These are phyloP conservation scores for Neonectria faginata DNA, from an alignment of 2,329 filamentous ascomycete genomes.

Conservation along the genomic window DNA sequence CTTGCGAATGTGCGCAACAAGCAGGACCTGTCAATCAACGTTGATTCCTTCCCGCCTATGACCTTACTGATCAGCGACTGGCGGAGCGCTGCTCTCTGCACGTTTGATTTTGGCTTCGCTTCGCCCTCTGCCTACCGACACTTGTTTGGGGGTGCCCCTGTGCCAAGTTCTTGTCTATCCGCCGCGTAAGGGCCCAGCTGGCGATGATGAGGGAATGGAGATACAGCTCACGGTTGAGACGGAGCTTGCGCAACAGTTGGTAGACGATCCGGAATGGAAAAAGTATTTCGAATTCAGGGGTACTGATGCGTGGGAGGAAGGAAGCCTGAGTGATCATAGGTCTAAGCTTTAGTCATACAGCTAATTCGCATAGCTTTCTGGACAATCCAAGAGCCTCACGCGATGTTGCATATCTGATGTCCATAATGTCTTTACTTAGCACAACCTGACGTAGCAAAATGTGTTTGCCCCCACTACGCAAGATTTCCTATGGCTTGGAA, in stretches of 20 bases:
- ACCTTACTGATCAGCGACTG: slow-evolving; percentile 51
- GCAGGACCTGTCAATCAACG: slow-evolving; percentile 48
- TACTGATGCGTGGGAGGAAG: slow-evolving; percentile 42
- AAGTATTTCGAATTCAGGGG: slow-evolving; percentile 54
- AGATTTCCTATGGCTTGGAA: too few species aligned
- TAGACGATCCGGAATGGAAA: slow-evolving; percentile 52
- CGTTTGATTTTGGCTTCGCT: slow-evolving; percentile 52
- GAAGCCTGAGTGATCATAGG: neutral
- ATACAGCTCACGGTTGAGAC: slow-evolving; percentile 51
- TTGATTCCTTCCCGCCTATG: slow-evolving; percentile 53
- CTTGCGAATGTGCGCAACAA: slow-evolving; percentile 54
- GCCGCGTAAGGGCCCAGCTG: slow-evolving; percentile 41
- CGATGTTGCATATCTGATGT: too few species aligned
- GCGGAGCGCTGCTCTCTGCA: slow-evolving; percentile 46
- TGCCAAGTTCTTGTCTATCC: slow-evolving; percentile 49
- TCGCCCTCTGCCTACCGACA: slow-evolving; percentile 49
- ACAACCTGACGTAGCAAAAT: too few species aligned
- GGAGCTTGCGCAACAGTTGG: slow-evolving; percentile 44
- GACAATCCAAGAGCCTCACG: neutral
- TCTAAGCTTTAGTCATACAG: slow-evolving; percentile 11
- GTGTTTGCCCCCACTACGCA: too few species aligned
- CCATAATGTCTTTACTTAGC: too few species aligned
- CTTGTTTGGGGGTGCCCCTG: slow-evolving; percentile 46
- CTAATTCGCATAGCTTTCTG: neutral
- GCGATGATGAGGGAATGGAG: slow-evolving; percentile 52